Evolutionary conservation across 176 grass and related monocot genomes (phyloP).

Genomic region (Musa itinerans): DNA sequence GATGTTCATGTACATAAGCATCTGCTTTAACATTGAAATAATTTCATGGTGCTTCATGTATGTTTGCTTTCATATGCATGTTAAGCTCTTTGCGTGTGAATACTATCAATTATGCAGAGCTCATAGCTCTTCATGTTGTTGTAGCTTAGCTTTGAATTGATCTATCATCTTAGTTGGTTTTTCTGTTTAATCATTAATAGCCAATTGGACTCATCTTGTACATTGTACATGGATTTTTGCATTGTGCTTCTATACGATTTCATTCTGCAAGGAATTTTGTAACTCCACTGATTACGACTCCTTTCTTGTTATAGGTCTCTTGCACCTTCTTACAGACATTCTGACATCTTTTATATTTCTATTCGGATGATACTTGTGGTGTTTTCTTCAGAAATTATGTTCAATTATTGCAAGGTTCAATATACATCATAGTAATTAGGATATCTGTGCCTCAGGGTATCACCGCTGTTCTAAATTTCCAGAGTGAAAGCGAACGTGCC

Average conservation of each 20-base stretch:
- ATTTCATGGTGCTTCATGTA: background rate
- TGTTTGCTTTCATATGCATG: background rate
- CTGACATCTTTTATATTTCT: background rate
- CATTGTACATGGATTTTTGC: too few species aligned
- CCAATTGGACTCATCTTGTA: too few species aligned
- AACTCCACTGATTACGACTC: background rate
- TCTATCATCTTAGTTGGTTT: too few species aligned
- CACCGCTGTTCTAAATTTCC: conserved; percentile 93
- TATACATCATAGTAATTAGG: conserved; percentile 24
- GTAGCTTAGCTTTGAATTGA: too few species aligned
- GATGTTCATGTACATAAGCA: background rate
- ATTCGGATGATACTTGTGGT: background rate
- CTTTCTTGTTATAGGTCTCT: background rate
- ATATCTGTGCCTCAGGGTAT: conserved; percentile 71
- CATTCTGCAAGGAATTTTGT: too few species aligned
- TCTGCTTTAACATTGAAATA: background rate
- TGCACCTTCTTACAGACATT: background rate
- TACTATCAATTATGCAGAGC: too few species aligned
- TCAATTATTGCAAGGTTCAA: background rate
- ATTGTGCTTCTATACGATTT: too few species aligned
- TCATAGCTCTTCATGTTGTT: too few species aligned
- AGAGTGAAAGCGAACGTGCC: conserved; percentile 81
- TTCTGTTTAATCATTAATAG: too few species aligned
- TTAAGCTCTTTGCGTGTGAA: too few species aligned
- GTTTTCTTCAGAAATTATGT: background rate